These are phyloP conservation scores for Leptodontidium sp. DNA, from an alignment of 2,329 filamentous ascomycete species.

Conservation along the genomic window DNA sequence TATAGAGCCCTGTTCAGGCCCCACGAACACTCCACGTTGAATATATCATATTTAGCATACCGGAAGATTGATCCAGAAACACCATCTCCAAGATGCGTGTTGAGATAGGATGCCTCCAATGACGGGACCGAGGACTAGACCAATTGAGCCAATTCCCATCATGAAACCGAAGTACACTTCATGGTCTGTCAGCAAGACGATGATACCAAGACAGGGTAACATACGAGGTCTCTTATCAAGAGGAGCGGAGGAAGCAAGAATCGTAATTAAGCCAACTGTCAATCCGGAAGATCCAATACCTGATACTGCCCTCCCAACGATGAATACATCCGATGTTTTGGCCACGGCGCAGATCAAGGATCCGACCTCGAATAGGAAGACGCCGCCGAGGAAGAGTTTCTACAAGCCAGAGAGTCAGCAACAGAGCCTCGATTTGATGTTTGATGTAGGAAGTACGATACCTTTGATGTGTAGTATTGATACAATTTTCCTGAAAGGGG, in stretches of 20 bases:
- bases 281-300: constrained; percentile 59
- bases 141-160: constrained; percentile 15
- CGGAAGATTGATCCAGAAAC: constrained; percentile 39
- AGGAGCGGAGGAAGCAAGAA: constrained; percentile 52
- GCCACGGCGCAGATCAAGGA: constrained; percentile 16
- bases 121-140: constrained; percentile 38
- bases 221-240: constrained; percentile 25
- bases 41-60: not conserved
- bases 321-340: constrained; percentile 5
- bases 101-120: constrained; percentile 46
- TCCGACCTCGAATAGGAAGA: constrained; percentile 15
- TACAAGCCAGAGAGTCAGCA: not conserved
- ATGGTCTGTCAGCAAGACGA: not conserved
- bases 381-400: constrained; percentile 13
- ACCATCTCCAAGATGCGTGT: constrained; percentile 49
- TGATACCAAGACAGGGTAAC: not conserved
- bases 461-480: constrained; percentile 32
- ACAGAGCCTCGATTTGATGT: not conserved
- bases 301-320: constrained; percentile 7
- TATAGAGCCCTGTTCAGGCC: not conserved
- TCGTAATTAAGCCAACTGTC: constrained; percentile 58
- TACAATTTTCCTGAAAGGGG: constrained; percentile 32
- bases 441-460: not conserved
- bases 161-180: constrained; percentile 16
- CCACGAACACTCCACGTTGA: not conserved